Base-by-base conservation (phyloP, 2,329 filamentous ascomycete genomes). In the Alternaria sp. region DNA sequence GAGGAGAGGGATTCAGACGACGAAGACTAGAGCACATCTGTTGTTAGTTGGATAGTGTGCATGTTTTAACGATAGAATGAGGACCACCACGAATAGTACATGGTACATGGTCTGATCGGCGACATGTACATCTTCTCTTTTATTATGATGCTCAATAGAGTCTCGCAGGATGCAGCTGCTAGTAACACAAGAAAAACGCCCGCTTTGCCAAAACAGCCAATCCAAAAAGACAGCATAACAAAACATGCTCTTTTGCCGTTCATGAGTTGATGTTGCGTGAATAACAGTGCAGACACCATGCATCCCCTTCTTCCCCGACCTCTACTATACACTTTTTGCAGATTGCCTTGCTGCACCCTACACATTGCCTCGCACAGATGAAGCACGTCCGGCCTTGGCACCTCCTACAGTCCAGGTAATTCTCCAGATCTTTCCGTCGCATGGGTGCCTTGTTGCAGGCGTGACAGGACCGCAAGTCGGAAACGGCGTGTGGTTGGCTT, bases 271-370 rank as follows among this genome's bases (percentile, higher is more conserved):
- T 61, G 9, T 63, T 63, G 14, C 64, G 59, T 13, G 67, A 62
- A 51, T 73, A 78, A 63, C 89, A 91, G 1, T 86, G 86, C 46
- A 90, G 75, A 68, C 89, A 91, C 58, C 86, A 84, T 5, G 90
- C 83, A 46, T 90, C 87, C 26, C 88, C 88, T 52, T 90, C 84
- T 21, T 78, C 69, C 0, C 88, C 88, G 24, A 81, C 82, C 72
- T 91, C 89, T 3, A 90, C 83, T 71, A 88, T 90, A 75, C 89
- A 91, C 17, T 83, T 81, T 69, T 88, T 90, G 72, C 89, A 91
- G 3, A 90, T 80, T 65, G 85, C 82, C 33, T 81, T 77, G 8
- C 80, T 78, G 37, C 78, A 78, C 14, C 59, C 67, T 11, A 83
- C 78, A 66, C 89, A 91, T 64, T 86, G 80, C 26, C 89, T 79